A percentile compares a stretch with the other conserved stretches of the same genome.
Conservation (phyloP, 208 protist species). For the Leishmania tropica region DNA sequence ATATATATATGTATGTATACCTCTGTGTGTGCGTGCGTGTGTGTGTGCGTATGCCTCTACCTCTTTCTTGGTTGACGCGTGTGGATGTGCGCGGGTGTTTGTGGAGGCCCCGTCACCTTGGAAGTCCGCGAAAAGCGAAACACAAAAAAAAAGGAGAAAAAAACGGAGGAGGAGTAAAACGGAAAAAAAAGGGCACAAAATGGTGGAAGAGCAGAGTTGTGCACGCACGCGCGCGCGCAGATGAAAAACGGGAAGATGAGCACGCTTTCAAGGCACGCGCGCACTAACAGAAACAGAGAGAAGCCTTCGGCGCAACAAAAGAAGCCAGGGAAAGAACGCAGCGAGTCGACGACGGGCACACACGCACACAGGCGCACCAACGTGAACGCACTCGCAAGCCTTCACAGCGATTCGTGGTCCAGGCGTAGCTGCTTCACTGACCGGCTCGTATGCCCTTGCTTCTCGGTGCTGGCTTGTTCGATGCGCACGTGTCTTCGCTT, state of each 20-base stretch:
- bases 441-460: not conserved
- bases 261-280: not conserved
- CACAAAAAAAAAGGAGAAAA: not conserved
- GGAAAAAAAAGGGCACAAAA: not conserved
- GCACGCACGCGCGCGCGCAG: not conserved
- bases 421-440: not conserved
- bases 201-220: not conserved
- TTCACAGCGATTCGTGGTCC: not conserved
- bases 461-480: not conserved
- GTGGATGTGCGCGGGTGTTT: not conserved
- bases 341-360: not conserved
- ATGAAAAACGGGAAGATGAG: not conserved
- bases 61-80: not conserved
- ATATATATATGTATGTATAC: not conserved
- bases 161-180: not conserved
- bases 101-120: not conserved
- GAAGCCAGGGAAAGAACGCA: not conserved
- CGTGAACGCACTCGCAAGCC: not conserved
- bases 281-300: not conserved
- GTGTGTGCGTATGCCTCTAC: not conserved
- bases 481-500: not conserved
- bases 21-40: not conserved
- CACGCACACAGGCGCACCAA: not conserved
- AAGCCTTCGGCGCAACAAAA: not conserved
- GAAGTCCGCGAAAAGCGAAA: not conserved